Evolutionary conservation across 2,329 filamentous ascomycete species (phyloP), one percentile per base, ranked within the genome.

Genomic region (Rhinocladiella similis): DNA sequence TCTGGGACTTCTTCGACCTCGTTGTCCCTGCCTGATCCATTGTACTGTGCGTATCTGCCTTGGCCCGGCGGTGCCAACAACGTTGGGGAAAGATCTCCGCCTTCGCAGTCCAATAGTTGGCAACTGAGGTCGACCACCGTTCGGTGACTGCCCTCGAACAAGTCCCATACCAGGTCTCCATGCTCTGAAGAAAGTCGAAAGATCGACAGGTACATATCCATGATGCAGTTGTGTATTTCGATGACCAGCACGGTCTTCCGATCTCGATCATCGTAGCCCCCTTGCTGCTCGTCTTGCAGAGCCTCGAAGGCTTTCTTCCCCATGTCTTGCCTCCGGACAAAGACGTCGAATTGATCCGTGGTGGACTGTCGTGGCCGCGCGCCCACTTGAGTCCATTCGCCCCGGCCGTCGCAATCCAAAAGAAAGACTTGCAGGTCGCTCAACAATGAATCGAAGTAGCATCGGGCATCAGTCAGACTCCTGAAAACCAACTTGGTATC

Each of bases 81-180:
- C 45, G 35, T 33, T 12, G 13, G 16, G 18, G 36, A 41, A 36
- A 49, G 16, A 16, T 54, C 22, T 4, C 49, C 27, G 25, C 29
- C 46, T 10, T 16, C 41, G 35, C 52, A 54, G n/a, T 38, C 52
- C 33, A 54, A 36, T 6, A 54, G 42, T 20, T 54, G 35, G 14
- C 45, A 38, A 18, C 45, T 38, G 20, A 54, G 22, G 13, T 19
- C n/a, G 36, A 54, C 22, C 3, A 54, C 48, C n/a, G 10, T 35
- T 22, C 20, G 5, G 18, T 20, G 49, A 43, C 33, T 33, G 3
- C 10, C 12, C 22, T 54, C 52, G 16, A 49, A 36, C 16, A 41
- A 39, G n/a, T 54, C 52, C 45, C 46, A 54, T 25, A 46, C 52
- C 52, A 49, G 16, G 7, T 54, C 52, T 35, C 52, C 52, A 22